Conservation (phyloP, 2,329 filamentous ascomycete genomes). For the Fusarium sacchari region DNA sequence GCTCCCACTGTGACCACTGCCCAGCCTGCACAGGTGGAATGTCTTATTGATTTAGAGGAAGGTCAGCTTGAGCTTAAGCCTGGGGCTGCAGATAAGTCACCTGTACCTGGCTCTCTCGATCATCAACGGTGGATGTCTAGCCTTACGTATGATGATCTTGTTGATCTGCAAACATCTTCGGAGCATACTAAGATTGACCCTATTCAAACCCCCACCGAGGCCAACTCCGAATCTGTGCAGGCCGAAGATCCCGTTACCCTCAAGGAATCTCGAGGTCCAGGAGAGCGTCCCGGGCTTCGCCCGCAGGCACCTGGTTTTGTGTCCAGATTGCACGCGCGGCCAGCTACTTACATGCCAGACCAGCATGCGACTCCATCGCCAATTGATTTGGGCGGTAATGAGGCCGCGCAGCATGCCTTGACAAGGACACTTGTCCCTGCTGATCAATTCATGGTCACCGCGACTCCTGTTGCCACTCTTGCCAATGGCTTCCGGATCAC, state of each 20-base stretch:
- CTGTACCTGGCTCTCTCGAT: conserved; percentile 61
- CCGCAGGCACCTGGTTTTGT: conserved; percentile 34
- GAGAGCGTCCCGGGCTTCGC: conserved; percentile 17
- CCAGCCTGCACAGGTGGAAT: background rate
- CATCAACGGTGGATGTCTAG: conserved; percentile 52
- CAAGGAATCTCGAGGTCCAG: conserved; percentile 23
- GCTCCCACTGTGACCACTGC: background rate
- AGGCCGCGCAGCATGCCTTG: background rate
- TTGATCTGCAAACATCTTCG: background rate
- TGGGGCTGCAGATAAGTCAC: background rate
- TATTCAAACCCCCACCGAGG: background rate
- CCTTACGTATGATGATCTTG: conserved; percentile 20
- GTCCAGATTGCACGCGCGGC: background rate
- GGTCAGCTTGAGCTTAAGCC: conserved; percentile 20
- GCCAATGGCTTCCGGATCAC: background rate
- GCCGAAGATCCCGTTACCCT: background rate
- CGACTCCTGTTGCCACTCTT: background rate
- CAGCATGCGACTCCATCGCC: background rate
- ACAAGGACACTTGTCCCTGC: background rate
- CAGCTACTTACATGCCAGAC: background rate
- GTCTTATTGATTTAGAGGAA: background rate
- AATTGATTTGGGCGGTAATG: background rate
- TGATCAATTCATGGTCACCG: background rate
- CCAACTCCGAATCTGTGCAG: background rate
- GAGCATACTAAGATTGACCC: background rate